These are phyloP conservation scores for Phaeoacremonium minimum DNA, from an alignment of 2,329 filamentous ascomycete genomes.

Conservation along the genomic window DNA sequence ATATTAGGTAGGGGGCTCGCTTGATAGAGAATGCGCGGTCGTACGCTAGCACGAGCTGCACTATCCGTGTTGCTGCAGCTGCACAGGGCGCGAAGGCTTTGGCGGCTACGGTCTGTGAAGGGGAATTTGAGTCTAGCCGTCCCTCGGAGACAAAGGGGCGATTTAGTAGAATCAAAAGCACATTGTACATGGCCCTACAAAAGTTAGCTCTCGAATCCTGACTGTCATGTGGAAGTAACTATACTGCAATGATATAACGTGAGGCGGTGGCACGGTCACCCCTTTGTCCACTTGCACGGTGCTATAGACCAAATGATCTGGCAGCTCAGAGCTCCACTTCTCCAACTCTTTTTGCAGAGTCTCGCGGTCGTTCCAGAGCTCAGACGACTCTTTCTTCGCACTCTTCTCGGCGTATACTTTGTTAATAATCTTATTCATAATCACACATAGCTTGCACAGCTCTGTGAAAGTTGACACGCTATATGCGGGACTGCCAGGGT, in stretches of 20 bases:
- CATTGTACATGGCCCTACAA: conserved; percentile 30
- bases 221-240: no score
- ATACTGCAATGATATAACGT: no score
- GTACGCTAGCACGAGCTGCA: conserved; percentile 28
- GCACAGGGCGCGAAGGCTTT: conserved; percentile 13
- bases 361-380: no score
- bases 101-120: not conserved
- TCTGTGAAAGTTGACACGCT: conserved; percentile 5
- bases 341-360: no score
- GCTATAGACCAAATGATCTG: no score
- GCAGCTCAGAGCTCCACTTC: no score
- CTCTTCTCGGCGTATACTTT: not conserved
- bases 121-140: conserved; percentile 8
- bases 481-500: conserved; percentile 1
- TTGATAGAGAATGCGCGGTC: conserved; percentile 31
- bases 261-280: no score
- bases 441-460: conserved; percentile 1
- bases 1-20: conserved; percentile 46
- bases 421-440: conserved; percentile 3
- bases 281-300: no score
- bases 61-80: conserved; percentile 32
- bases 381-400: no score
- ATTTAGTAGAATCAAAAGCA: conserved; percentile 37
- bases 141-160: conserved; percentile 28
- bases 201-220: no score